A percentile compares a stretch with the other conserved stretches of the same genome.
Evolutionary conservation across 2,329 filamentous ascomycete genomes (phyloP).

Genomic region (Volutella citrinella): DNA sequence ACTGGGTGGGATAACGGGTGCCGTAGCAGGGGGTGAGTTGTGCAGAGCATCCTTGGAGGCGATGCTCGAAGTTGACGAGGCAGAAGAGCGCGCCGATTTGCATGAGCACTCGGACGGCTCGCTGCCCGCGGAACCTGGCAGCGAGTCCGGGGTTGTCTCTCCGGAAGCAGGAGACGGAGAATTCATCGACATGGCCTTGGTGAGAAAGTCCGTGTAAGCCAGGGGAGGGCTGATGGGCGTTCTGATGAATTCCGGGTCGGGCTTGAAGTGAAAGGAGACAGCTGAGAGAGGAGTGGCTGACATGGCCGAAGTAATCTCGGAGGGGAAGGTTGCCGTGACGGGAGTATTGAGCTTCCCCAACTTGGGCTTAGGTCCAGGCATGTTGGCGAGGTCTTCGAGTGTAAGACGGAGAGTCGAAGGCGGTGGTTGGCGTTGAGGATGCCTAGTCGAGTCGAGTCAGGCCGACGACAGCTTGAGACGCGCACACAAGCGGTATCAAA

Average conservation of each 20-base stretch:
- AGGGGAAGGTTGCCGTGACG: slow-evolving; percentile 61
- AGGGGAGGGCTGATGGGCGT: slow-evolving; percentile 89
- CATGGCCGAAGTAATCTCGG: slow-evolving; percentile 58
- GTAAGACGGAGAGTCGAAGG: slow-evolving; percentile 4
- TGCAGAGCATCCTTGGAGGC: slow-evolving; percentile 25
- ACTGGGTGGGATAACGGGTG: slow-evolving; percentile 43
- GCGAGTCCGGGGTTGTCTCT: slow-evolving; percentile 46
- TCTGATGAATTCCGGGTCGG: slow-evolving; percentile 61
- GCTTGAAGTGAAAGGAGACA: slow-evolving; percentile 36
- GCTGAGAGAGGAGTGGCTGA: slow-evolving; percentile 65
- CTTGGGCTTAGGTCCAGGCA: slow-evolving; percentile 57
- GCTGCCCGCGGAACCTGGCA: slow-evolving; percentile 55
- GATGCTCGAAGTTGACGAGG: slow-evolving; percentile 40
- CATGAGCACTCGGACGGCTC: slow-evolving; percentile 56
- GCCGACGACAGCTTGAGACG: too few relatives aligned
- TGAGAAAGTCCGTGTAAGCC: slow-evolving; percentile 88
- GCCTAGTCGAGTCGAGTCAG: slow-evolving; percentile 1
- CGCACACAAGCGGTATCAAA: too few relatives aligned
- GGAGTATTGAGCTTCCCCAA: slow-evolving; percentile 61
- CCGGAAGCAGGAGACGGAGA: slow-evolving; percentile 60
- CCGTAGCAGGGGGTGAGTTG: slow-evolving; percentile 32
- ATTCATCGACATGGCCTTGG: slow-evolving; percentile 71
- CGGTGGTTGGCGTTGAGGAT: slow-evolving; percentile 7
- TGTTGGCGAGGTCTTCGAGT: slow-evolving; percentile 30
- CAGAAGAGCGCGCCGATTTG: slow-evolving; percentile 51